A percentile compares a stretch with the other conserved stretches of the same genome.
Conservation (phyloP, 2,329 filamentous ascomycete genomes). For the Knufia fluminis region DNA sequence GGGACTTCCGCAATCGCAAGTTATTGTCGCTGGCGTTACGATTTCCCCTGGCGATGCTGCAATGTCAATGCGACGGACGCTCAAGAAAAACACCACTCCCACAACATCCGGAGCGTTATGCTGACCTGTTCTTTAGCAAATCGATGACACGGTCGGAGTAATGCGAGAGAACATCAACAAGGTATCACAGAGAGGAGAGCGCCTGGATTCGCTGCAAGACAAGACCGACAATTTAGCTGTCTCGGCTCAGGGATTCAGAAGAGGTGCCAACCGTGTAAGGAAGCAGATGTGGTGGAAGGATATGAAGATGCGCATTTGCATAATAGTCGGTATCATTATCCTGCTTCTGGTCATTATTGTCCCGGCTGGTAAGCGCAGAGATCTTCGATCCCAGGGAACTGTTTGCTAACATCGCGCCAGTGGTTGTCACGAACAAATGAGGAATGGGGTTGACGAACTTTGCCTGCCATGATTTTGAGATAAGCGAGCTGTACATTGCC, state of each 20-base stretch:
- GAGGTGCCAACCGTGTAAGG: slow-evolving; percentile 89
- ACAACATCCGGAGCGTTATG: neutral
- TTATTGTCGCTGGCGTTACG: too few species aligned
- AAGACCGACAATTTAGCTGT: slow-evolving; percentile 88
- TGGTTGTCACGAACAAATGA: slow-evolving; percentile 20
- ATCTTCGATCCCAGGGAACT: neutral
- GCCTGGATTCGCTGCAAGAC: slow-evolving; percentile 78
- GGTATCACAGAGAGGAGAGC: slow-evolving; percentile 84
- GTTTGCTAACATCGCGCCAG: slow-evolving; percentile 11
- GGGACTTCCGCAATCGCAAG: too few species aligned
- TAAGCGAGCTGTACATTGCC: slow-evolving; percentile 10
- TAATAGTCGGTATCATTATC: slow-evolving; percentile 83
- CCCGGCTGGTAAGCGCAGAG: slow-evolving; percentile 62
- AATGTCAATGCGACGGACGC: neutral
- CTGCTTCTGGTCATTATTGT: slow-evolving; percentile 91
- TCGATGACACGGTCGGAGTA: slow-evolving; percentile 86
- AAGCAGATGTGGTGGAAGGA: slow-evolving; percentile 99
- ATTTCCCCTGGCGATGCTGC: too few species aligned
- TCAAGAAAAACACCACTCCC: neutral
- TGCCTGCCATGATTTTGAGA: slow-evolving; percentile 7
- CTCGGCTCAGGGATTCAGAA: slow-evolving; percentile 89
- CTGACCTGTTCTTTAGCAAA: slow-evolving; percentile 57
- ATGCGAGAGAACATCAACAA: slow-evolving; percentile 99
- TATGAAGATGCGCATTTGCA: slow-evolving; percentile 99
- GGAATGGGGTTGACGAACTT: slow-evolving; percentile 11